A percentile compares a stretch with the other conserved stretches of the same genome.
These are phyloP conservation scores for Pseudopyrenochaeta lycopersici DNA, from an alignment of 2,329 filamentous ascomycete genomes.

Conservation along the genomic window DNA sequence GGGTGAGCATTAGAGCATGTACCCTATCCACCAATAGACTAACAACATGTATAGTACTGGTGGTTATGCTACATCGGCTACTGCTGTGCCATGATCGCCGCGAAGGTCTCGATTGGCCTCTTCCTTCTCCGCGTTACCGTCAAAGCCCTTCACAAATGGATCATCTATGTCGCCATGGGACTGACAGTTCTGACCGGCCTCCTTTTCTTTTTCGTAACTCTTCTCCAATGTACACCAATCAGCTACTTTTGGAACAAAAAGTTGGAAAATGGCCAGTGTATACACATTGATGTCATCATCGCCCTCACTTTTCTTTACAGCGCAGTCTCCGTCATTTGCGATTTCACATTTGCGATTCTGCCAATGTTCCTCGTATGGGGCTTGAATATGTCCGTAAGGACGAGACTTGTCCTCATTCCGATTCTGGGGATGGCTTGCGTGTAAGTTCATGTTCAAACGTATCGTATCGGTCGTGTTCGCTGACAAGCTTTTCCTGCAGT, in stretches of 20 bases:
- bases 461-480: neutral
- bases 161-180: slow-evolving; percentile 50
- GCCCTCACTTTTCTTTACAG: slow-evolving; percentile 58
- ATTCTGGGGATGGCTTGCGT: slow-evolving; percentile 62
- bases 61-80: slow-evolving; percentile 48
- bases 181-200: slow-evolving; percentile 48
- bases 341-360: slow-evolving; percentile 61
- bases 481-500: slow-evolving; percentile 17
- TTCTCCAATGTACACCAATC: slow-evolving; percentile 61
- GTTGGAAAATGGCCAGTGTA: slow-evolving; percentile 50
- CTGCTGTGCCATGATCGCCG: slow-evolving; percentile 41
- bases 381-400: slow-evolving; percentile 58
- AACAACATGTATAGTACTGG: slow-evolving; percentile 37
- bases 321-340: slow-evolving; percentile 55
- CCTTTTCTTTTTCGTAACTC: slow-evolving; percentile 57
- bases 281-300: slow-evolving; percentile 53
- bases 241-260: slow-evolving; percentile 60
- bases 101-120: slow-evolving; percentile 45
- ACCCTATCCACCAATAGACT: neutral
- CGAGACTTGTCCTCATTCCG: slow-evolving; percentile 57
- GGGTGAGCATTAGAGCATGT: slow-evolving; percentile 25
- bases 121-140: slow-evolving; percentile 48
- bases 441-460: slow-evolving; percentile 44
- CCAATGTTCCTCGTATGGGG: slow-evolving; percentile 63
- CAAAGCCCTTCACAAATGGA: slow-evolving; percentile 36